Evolutionary conservation across 352 stramenopile species (phyloP), one percentile per base, ranked within the genome.

Genomic region (Pythium monospermum): DNA sequence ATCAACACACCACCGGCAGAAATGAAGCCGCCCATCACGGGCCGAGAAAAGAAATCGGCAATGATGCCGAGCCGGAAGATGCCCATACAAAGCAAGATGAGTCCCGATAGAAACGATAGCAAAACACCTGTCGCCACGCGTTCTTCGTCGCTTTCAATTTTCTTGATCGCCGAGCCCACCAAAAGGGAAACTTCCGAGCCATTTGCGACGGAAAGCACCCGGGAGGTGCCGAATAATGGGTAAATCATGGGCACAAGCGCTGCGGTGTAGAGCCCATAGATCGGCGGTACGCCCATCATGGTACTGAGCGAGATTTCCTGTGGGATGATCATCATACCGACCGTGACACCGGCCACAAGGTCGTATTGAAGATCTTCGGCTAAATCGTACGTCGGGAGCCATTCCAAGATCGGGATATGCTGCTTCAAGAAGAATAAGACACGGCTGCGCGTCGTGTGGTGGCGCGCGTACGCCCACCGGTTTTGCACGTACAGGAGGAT

Each of bases 1-100:
- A 97, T 97, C 53, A 96, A 83, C 49, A 97, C 72, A 22, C 87
- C 84, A 2, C 83, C 86, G 22, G 71, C 88, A 16, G 80, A 91
- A 36, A 93, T 94, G 61, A 97, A 97, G 37, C 89, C 88, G 15
- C 81, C 87, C 60, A 96, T 82, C 48, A 97, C 87, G 6, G 90
- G 84, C 32, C 94, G 73, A 7, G 80, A 91, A 53, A 96, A 81
- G 54, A 97, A 96, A 33, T 89, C 84, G 22, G 83, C 85, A 32
- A 97, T 63, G 44, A 95, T 82, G 19, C 87, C 83, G 27, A 95
- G 72, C 2, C 69, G 68, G 19, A 92, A 73, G n/a, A 95, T 30
- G 49, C 87, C 81, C 71, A 96, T 85, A 19, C 73, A 42, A 21
- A 96, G 61, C 40, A 95, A 71, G 51, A 87, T 67, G 22, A 86